These are phyloP conservation scores for Kazachstania sp. DNA, from an alignment of 1,139 yeast genomes.

Conservation along the genomic window DNA sequence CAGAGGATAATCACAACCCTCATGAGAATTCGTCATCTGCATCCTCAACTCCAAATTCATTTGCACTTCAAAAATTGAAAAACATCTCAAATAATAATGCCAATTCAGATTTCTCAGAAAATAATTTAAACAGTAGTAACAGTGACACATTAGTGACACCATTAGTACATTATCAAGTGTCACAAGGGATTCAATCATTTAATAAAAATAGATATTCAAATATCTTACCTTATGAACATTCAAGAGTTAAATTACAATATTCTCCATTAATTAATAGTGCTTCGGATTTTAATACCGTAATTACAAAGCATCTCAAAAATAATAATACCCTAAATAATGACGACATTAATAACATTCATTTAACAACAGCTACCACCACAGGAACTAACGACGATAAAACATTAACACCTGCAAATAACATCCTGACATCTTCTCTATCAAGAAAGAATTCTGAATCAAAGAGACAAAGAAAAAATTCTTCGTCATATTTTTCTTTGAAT, in stretches of 20 bases:
- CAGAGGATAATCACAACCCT: slow-evolving; percentile 1
- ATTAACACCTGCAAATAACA: background rate
- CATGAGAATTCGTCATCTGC: background rate
- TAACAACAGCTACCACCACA: background rate
- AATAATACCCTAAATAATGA: background rate
- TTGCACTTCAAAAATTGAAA: background rate
- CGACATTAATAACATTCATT: slow-evolving; percentile 1
- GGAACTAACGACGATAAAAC: background rate
- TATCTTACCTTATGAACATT: slow-evolving; percentile 73
- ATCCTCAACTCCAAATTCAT: background rate
- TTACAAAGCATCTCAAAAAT: background rate
- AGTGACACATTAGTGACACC: slow-evolving; percentile 22
- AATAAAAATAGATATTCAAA: slow-evolving; percentile 72
- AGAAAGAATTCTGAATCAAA: background rate
- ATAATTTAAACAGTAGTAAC: background rate
- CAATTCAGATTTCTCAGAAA: background rate
- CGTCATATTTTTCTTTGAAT: slow-evolving; percentile 1
- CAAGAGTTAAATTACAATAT: slow-evolving; percentile 52
- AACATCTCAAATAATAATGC: background rate
- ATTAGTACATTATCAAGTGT: slow-evolving; percentile 39
- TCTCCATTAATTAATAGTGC: slow-evolving; percentile 24
- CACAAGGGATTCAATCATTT: slow-evolving; percentile 64
- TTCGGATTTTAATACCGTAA: background rate
- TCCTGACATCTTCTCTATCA: background rate
- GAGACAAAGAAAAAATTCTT: slow-evolving; percentile 1